Conservation (phyloP, 805 yeast species). For the Cyberlindnera euphorbiiphila region DNA sequence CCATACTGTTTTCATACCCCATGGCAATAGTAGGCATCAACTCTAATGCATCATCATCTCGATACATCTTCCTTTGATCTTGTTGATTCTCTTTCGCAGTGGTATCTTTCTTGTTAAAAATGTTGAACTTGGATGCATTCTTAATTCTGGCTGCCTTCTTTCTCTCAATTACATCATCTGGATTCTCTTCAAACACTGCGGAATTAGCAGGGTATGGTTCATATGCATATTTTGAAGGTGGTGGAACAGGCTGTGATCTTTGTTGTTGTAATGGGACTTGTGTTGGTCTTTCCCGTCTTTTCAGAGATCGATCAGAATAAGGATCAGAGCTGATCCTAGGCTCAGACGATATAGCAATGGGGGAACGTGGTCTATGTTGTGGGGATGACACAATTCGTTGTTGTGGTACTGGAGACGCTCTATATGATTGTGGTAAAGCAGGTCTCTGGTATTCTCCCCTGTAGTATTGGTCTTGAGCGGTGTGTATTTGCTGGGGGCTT, state of each 20-base stretch:
- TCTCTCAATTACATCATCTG: conserved; percentile 4
- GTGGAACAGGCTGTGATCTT: not conserved
- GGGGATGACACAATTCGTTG: not conserved
- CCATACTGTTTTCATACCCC: conserved; percentile 27
- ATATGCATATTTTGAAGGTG: conserved; percentile 5
- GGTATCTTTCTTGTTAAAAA: conserved; percentile 2
- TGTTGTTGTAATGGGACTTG: not conserved
- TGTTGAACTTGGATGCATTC: conserved; percentile 3
- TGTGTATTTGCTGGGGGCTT: too few species aligned
- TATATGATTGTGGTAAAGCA: not conserved
- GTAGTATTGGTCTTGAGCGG: too few species aligned
- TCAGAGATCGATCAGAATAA: too few species aligned
- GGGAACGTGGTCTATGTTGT: not conserved
- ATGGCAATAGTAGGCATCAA: conserved; percentile 28
- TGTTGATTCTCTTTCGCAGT: too few species aligned
- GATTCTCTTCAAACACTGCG: conserved; percentile 14
- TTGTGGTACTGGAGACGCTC: not conserved
- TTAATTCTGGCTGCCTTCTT: conserved; percentile 2
- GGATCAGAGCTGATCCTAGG: not conserved
- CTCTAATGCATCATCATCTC: conserved; percentile 22
- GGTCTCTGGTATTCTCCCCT: too few species aligned
- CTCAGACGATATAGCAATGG: not conserved
- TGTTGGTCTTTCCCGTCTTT: not conserved
- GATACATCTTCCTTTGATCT: conserved; percentile 16
- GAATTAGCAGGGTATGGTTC: conserved; percentile 16